Evolutionary conservation across 2,329 filamentous ascomycete genomes (phyloP), one percentile per base, ranked within the genome.

Genomic region (Didymellaceae sp.): DNA sequence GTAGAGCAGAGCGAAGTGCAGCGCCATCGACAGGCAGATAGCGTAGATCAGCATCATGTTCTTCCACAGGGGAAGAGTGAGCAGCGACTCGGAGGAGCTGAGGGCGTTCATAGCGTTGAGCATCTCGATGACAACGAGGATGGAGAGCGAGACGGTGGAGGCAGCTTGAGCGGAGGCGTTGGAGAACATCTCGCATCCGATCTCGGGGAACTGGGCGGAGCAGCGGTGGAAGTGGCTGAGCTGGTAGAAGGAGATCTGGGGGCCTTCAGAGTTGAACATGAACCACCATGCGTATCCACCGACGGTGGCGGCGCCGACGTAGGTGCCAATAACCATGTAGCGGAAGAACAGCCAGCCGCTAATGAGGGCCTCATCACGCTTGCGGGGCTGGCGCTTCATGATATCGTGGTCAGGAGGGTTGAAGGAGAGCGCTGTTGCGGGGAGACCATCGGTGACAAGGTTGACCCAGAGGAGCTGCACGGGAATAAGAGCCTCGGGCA

Each of bases 201-300:
- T 90, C 65, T 93, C 87, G 0, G 91, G 85, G 78, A 96, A 97
- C 50, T 91, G 81, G 13, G 89, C 68, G 0, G 88, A 88, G 83
- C 94, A 99, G 71, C 87, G 87, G 78, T 99, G 94, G 86, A 97
- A 99, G 77, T 95, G 89, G 18, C 88, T 80, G 61, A 99, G 80
- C 72, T 99, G 90, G 74, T 83, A 88, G 78, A 97, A 96, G 57
- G 81, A 86, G 75, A 99, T 96, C 74, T 96, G 90, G 18, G 94
- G 94, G 0, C 94, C 94, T 61, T 87, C 85, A 7, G 86, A 77
- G 78, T 97, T 93, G 80, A 89, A 96, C 88, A 99, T 92, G 81
- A 97, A 99, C 90, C 91, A 99, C 94, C 94, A 99, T n/a, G 91
- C 93, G 71, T 99, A 99, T 35, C 95, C 94, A 68, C 88, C 91